Conservation (phyloP, 805 yeast species). For the Wickerhamomyces xylosicus region DNA sequence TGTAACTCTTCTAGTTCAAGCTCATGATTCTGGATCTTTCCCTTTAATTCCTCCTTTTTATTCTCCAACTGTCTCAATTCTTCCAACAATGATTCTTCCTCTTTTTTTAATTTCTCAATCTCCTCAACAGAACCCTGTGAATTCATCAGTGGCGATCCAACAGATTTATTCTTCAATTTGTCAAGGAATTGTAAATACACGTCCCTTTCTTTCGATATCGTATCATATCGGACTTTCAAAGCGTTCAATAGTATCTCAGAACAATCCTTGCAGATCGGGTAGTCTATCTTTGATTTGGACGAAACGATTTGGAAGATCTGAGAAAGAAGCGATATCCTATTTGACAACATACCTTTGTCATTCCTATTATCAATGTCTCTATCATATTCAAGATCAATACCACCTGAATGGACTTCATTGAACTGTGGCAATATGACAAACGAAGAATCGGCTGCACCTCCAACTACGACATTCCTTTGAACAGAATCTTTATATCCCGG, state of each 20-base stretch:
- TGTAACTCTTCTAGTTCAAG: slow-evolving; percentile 36
- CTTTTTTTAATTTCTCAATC: slow-evolving; percentile 19
- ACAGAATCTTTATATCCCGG: slow-evolving; percentile 4
- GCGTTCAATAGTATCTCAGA: slow-evolving; percentile 54
- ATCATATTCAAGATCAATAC: slow-evolving; percentile 18
- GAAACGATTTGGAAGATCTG: slow-evolving; percentile 66
- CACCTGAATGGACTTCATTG: slow-evolving; percentile 13
- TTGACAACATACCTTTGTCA: slow-evolving; percentile 29
- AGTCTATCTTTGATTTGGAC: slow-evolving; percentile 63
- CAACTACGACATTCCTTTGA: slow-evolving; percentile 8
- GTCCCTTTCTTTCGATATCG: slow-evolving; percentile 67
- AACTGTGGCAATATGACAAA: slow-evolving; percentile 20
- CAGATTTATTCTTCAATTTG: slow-evolving; percentile 50
- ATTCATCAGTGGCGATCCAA: slow-evolving; percentile 22
- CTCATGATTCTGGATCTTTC: slow-evolving; percentile 27
- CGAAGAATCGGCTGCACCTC: too few species aligned
- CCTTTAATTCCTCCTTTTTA: slow-evolving; percentile 22
- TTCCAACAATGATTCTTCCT: slow-evolving; percentile 33
- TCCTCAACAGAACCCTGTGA: slow-evolving; percentile 17
- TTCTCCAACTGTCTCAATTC: slow-evolving; percentile 36
- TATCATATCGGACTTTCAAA: slow-evolving; percentile 61
- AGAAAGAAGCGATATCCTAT: slow-evolving; percentile 41
- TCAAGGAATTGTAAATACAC: slow-evolving; percentile 64
- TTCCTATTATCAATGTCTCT: slow-evolving; percentile 17
- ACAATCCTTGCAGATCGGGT: slow-evolving; percentile 86